Evolutionary conservation across 768 basidiomycete species (phyloP).

Genomic region (Strobilomyces confusus): DNA sequence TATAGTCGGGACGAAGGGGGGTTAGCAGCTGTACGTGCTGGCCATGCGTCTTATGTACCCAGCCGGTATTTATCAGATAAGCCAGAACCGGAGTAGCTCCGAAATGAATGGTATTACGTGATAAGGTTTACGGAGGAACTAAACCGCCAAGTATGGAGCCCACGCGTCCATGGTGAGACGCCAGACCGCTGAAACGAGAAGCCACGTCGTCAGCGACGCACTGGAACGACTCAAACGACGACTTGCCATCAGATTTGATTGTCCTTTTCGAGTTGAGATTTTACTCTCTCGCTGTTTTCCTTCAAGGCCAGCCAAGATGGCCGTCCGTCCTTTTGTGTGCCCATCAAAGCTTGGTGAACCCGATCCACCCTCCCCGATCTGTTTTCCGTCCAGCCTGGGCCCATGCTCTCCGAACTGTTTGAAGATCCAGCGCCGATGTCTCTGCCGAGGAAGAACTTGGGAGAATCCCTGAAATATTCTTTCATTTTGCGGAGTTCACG

Average conservation of each 20-base stretch:
- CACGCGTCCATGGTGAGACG: background rate
- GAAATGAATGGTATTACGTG: background rate
- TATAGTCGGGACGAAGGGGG: background rate
- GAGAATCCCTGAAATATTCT: conserved; percentile 2
- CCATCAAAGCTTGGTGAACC: conserved; percentile 26
- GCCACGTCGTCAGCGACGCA: conserved; percentile 4
- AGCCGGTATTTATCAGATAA: conserved; percentile 8
- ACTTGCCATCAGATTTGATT: background rate
- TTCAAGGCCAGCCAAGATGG: conserved; percentile 32
- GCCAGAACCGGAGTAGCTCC: background rate
- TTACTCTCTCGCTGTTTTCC: conserved; percentile 24
- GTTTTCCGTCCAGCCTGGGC: conserved; percentile 30
- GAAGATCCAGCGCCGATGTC: conserved; percentile 9
- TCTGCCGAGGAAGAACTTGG: conserved; percentile 29
- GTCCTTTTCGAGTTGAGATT: conserved; percentile 17
- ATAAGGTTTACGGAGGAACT: background rate
- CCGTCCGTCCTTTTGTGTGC: conserved; percentile 26
- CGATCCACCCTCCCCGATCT: conserved; percentile 23
- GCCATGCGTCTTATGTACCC: background rate
- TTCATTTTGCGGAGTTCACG: conserved; percentile 18
- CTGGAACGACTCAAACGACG: background rate
- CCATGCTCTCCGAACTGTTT: conserved; percentile 22
- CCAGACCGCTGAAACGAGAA: background rate
- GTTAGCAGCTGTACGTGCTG: background rate
- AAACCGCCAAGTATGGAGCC: too few relatives aligned